Evolutionary conservation across 2,329 filamentous ascomycete genomes (phyloP).

Genomic region (Aspergillus sp.): DNA sequence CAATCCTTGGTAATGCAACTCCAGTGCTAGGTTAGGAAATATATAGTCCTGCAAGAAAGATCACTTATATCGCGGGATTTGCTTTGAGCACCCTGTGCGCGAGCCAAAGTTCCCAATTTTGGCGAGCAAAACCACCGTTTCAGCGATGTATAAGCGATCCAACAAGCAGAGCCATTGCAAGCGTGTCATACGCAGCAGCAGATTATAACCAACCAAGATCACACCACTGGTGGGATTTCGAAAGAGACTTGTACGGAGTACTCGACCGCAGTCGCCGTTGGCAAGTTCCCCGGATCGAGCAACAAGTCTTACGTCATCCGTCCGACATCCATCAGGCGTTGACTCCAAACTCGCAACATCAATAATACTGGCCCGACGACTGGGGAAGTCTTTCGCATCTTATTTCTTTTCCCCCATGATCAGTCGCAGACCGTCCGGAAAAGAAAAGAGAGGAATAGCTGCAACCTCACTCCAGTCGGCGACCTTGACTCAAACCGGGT

Average conservation of each 20-base stretch:
- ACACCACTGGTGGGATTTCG: not conserved
- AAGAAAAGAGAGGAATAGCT: not conserved
- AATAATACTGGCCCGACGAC: slow-evolving; percentile 1
- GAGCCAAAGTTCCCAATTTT: too few relatives aligned
- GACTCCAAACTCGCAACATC: slow-evolving; percentile 16
- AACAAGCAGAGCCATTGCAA: too few relatives aligned
- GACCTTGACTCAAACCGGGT: slow-evolving; percentile 1
- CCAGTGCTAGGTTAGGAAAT: too few relatives aligned
- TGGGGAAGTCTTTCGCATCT: slow-evolving; percentile 2
- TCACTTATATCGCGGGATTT: too few relatives aligned
- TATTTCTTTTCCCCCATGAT: not conserved
- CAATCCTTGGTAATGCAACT: too few relatives aligned
- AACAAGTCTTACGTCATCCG: slow-evolving; percentile 43
- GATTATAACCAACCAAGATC: not conserved
- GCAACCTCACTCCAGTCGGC: not conserved
- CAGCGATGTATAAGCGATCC: too few relatives aligned
- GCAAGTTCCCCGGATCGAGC: slow-evolving; percentile 37
- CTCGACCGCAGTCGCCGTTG: slow-evolving; percentile 30
- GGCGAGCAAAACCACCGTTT: too few relatives aligned
- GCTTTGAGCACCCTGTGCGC: too few relatives aligned
- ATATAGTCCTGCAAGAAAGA: too few relatives aligned
- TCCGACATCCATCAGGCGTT: slow-evolving; percentile 16
- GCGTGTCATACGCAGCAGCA: not conserved
- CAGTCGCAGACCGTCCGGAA: not conserved
- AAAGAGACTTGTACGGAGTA: slow-evolving; percentile 4